These are phyloP conservation scores for Hura crepitans DNA, from an alignment of 441 rosid genomes.

Conservation along the genomic window DNA sequence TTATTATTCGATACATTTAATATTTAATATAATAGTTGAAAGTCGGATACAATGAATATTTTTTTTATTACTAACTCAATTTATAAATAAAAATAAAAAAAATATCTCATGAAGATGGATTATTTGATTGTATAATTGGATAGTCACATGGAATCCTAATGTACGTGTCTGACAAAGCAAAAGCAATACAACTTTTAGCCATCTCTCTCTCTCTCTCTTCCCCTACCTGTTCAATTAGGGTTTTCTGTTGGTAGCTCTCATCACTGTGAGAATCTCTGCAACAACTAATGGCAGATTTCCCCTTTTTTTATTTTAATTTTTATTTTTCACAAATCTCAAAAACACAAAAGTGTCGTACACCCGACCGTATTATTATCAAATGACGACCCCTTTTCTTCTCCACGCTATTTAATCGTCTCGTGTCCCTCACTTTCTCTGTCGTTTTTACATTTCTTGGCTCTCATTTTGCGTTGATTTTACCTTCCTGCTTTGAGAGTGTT, in stretches of 20 bases:
- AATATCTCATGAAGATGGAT: not conserved
- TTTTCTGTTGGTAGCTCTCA: too few relatives aligned
- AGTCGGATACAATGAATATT: too few relatives aligned
- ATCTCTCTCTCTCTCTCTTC: not conserved
- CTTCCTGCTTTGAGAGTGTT: too few relatives aligned
- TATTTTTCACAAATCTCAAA: slow-evolving; percentile 14
- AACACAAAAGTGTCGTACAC: slow-evolving; percentile 23
- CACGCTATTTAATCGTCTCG: not conserved
- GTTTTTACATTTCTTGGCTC: not conserved
- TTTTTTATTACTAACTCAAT: too few relatives aligned
- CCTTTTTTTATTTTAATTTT: not conserved
- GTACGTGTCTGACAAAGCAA: slow-evolving; percentile 16
- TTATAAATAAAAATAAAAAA: not conserved
- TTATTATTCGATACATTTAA: too few relatives aligned
- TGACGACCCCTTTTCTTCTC: slow-evolving; percentile 20
- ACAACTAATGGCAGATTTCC: slow-evolving; percentile 15
- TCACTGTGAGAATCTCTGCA: slow-evolving; percentile 31
- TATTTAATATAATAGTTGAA: too few relatives aligned
- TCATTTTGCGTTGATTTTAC: not conserved
- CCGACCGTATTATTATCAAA: slow-evolving; percentile 41
- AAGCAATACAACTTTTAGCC: slow-evolving; percentile 26
- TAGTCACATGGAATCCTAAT: slow-evolving; percentile 25
- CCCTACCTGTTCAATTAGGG: not conserved
- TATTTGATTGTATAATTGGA: not conserved
- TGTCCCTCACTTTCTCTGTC: slow-evolving; percentile 7